Percentiles rank a stretch among this genome's conserved stretches.
Evolutionary conservation across 2,329 filamentous ascomycete genomes (phyloP).

Genomic region (Ophiosphaerella herpotricha): DNA sequence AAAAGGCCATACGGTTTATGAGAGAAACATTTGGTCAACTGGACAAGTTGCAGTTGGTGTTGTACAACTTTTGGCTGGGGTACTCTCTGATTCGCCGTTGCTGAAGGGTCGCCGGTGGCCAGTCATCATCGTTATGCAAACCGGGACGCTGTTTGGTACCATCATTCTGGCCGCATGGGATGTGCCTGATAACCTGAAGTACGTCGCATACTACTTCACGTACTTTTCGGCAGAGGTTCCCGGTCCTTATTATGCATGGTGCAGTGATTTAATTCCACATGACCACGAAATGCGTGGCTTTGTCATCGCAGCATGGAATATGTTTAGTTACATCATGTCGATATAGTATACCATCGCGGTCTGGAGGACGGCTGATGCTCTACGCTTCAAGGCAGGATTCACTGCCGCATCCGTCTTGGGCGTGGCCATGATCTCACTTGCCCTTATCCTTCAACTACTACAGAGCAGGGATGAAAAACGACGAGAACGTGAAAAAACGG

Average conservation of each 20-base stretch:
- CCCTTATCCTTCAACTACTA: constrained; percentile 15
- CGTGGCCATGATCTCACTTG: constrained; percentile 24
- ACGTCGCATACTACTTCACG: constrained; percentile 30
- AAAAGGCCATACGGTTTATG: constrained; percentile 50
- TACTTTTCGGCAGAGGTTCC: constrained; percentile 28
- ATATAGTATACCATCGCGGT: constrained; percentile 26
- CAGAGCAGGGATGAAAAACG: constrained; percentile 21
- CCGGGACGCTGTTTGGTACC: constrained; percentile 46
- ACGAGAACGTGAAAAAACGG: constrained; percentile 7
- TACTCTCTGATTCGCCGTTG: constrained; percentile 30
- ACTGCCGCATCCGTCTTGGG: constrained; percentile 22
- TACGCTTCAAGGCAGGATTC: constrained; percentile 28
- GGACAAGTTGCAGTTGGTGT: constrained; percentile 51
- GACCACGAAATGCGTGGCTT: constrained; percentile 35
- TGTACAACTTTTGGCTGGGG: constrained; percentile 51
- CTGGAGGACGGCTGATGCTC: constrained; percentile 27
- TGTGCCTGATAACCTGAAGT: constrained; percentile 52
- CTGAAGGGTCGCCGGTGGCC: constrained; percentile 35
- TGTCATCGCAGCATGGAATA: constrained; percentile 28
- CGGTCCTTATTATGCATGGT: constrained; percentile 33
- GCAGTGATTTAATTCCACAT: constrained; percentile 29
- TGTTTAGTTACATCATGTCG: constrained; percentile 28
- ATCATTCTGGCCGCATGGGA: constrained; percentile 53
- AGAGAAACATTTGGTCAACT: constrained; percentile 56
- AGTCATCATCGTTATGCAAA: constrained; percentile 48